Evolutionary conservation across 208 protist species (phyloP), one percentile per base, ranked within the genome.

Genomic region (Trypanosoma mega): DNA sequence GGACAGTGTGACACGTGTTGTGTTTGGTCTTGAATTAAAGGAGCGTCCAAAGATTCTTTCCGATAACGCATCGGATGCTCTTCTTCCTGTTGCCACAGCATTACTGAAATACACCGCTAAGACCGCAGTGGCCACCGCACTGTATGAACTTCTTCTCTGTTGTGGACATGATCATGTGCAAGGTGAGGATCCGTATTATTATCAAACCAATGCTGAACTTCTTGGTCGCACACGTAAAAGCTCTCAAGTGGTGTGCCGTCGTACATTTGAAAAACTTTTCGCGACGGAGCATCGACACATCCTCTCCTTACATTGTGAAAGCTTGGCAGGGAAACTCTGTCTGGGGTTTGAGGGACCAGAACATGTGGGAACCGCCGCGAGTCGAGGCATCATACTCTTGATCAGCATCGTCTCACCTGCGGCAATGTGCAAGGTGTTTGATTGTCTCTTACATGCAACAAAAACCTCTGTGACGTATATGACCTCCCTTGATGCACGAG

Each of bases 111-210:
- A 82, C 70, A 63, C 58, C n/a, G 7, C 53, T 11, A 62, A 51
- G 39, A 56, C 52, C n/a, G 39, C 72, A 31, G 60, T 85, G 16
- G 41, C 62, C 8, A 57, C 69, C 1, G 63, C 66, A 8, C 69
- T 94, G 11, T 67, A 63, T 20, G 80, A 93, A 63, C 21, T 90
- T 60, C 69, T 96, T 9, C 48, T 92, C 9, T 91, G 86, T 44
- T 82, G 68, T 44, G 90, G 79, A 0, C 86, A 93, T 71, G 86
- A 92, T 69, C 63, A 87, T 75, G 59, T 87, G 16, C 82, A 91
- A 53, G 78, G 80, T 29, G 73, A 67, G 34, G 89, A 92, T 52
- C 69, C 75, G 8, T 80, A 55, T 64, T 89, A 87, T 69, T 90
- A 78, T 67, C 33, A 48, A 23, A 26, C 51, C 36, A 73, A 68